A percentile compares a stretch with the other conserved stretches of the same genome.
Evolutionary conservation across 441 rosid genomes (phyloP).

Genomic region (Francoa sonchifolia): DNA sequence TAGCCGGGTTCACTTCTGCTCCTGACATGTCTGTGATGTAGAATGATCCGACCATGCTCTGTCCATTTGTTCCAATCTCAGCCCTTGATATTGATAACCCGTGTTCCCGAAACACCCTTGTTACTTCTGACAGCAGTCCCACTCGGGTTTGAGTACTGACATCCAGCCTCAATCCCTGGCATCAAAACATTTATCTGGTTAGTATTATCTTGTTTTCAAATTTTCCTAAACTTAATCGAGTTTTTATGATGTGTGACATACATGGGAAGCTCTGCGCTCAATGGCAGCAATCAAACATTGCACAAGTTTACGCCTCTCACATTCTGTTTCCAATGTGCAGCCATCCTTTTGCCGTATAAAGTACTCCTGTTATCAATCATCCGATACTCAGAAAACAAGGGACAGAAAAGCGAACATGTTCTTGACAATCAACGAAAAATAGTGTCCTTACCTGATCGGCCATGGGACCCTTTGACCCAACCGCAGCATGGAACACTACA

Average conservation of each 20-base stretch:
- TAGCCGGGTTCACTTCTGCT: neutral
- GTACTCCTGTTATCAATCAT: constrained; percentile 44
- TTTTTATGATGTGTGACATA: too few species aligned
- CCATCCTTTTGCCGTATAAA: constrained; percentile 68
- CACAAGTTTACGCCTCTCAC: constrained; percentile 36
- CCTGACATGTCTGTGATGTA: neutral
- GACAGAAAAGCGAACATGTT: neutral
- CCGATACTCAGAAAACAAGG: neutral
- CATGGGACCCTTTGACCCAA: constrained; percentile 44
- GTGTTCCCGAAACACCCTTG: neutral
- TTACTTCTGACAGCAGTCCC: neutral
- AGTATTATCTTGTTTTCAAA: neutral
- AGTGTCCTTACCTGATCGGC: constrained; percentile 50
- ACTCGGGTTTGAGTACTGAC: neutral
- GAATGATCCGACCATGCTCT: neutral
- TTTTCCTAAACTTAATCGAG: too few species aligned
- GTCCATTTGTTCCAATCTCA: neutral
- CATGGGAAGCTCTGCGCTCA: constrained; percentile 52
- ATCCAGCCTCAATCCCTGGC: neutral
- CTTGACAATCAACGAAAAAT: neutral
- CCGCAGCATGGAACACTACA: constrained; percentile 74
- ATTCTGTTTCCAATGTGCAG: constrained; percentile 42
- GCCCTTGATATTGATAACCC: constrained; percentile 1
- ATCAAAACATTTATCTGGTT: neutral
- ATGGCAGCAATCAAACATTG: constrained; percentile 67